Base-by-base conservation (phyloP, 116 monocot species). In the Cymodocea nodosa region DNA sequence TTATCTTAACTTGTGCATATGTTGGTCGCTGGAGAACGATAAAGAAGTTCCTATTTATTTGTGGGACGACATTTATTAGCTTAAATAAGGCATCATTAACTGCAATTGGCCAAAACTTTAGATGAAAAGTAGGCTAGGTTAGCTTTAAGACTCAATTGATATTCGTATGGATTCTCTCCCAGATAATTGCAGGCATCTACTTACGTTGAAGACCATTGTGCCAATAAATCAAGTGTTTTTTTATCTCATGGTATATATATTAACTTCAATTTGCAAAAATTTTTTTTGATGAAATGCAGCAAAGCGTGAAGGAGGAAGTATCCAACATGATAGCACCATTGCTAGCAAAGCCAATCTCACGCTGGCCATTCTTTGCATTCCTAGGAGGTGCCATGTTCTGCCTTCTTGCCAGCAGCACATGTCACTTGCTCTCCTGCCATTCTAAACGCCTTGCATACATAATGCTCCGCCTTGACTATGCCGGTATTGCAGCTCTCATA, bases 341-440 rank as follows among this genome's bases (percentile, higher is more conserved):
- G 5, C 25, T 81, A 14, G 52, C 73, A 4, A 65, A 64, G 20
- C 92, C 78, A 37, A 97, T 88, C 44, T 52, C 90, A 6, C 81
- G 88, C 37, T 97, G 97, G 97, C 91, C 97, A 18, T 97, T 91
- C 64, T 97, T 85, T 63, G 88, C 76, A 3, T 97, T 90, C 71
- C 51, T 97, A 23, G 77, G 79, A 6, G 97, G 91, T 25, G 91
- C 97, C 6, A 91, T 97, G 97, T 87, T 90, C 66, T 97, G 97
- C 68, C 84, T 97, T 18, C 85, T 97, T 8, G 75, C 91, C 13
- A 97, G 97, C 78, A 97, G 97, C 61, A 73, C 72, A 1, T 97
- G 97, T 59, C 97, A 97, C 58, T 87, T 97, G 22, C 73, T 91
- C 37, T 85, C 79, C 11, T 97, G 91, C 75, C 97, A 97, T 68